phyloP scores from a whole-genome alignment of 306 rosid genomes.

The Albizia julibrissin region DNA sequence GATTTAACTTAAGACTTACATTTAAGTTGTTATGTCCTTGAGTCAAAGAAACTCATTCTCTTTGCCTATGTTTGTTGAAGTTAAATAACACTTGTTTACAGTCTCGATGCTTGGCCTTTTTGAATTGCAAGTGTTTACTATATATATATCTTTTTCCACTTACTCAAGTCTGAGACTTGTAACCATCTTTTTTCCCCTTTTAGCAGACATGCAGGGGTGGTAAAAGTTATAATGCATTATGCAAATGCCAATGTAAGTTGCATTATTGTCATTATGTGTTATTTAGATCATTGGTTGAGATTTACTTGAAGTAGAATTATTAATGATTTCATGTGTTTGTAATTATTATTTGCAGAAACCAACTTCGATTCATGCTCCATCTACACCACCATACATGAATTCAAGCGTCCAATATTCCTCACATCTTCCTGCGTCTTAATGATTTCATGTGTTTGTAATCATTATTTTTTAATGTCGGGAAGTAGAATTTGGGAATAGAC shows the following conservation, averaged over 20 bases:
- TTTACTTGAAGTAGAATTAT: background rate
- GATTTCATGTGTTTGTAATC: too few relatives aligned
- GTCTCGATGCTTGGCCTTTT: background rate
- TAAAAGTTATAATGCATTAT: constrained; percentile 47
- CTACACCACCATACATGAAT: background rate
- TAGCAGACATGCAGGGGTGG: constrained; percentile 47
- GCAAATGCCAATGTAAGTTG: constrained; percentile 36
- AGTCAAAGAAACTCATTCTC: background rate
- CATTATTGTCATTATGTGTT: background rate
- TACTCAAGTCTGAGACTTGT: too few relatives aligned
- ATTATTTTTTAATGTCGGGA: too few relatives aligned
- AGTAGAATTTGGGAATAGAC: too few relatives aligned
- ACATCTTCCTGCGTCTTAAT: background rate
- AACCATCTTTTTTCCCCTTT: background rate
- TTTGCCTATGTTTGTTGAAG: background rate
- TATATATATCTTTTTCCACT: too few relatives aligned
- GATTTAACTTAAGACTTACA: background rate
- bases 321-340: background rate
- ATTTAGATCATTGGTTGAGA: constrained; percentile 1
- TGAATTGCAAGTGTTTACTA: background rate
- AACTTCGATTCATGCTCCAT: constrained; percentile 20
- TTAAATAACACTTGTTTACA: background rate
- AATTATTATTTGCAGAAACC: constrained; percentile 21
- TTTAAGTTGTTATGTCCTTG: background rate
- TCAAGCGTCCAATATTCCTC: background rate